phyloP scores from a whole-genome alignment of 768 basidiomycete genomes.

The Lactarius indigo region DNA sequence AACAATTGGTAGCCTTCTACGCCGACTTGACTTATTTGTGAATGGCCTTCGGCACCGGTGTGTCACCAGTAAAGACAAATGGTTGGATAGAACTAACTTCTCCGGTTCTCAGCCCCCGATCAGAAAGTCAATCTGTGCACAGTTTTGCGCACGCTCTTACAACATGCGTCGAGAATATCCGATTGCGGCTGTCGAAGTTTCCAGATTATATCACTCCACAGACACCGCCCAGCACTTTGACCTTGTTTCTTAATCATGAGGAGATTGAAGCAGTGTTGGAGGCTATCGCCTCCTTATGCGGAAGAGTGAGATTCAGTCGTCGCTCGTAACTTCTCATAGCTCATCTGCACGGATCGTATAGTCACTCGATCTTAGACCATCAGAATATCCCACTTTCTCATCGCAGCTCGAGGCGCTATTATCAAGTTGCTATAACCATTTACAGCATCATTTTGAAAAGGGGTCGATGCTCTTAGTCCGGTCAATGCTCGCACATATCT shows the following conservation, averaged over 20 bases:
- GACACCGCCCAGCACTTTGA: conserved; percentile 18
- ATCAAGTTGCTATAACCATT: conserved; percentile 55
- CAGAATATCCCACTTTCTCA: conserved; percentile 24
- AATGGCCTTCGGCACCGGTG: conserved; percentile 49
- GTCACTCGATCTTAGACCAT: conserved; percentile 20
- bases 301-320: conserved; percentile 44
- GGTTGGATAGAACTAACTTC: not conserved
- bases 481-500: conserved; percentile 63
- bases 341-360: conserved; percentile 6
- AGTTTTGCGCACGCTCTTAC: conserved; percentile 32
- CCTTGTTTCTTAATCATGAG: conserved; percentile 29
- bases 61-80: conserved; percentile 4
- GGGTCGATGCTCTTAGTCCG: conserved; percentile 46
- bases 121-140: conserved; percentile 27
- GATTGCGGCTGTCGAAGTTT: conserved; percentile 21
- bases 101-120: conserved; percentile 2
- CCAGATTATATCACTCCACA: conserved; percentile 7
- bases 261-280: conserved; percentile 28
- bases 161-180: conserved; percentile 29
- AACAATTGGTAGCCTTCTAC: conserved; percentile 61
- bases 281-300: conserved; percentile 56
- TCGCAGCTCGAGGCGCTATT: conserved; percentile 46
- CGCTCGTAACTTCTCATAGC: not conserved
- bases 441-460: conserved; percentile 51
- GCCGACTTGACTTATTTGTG: conserved; percentile 60